A percentile compares a stretch with the other conserved stretches of the same genome.
Evolutionary conservation across 306 rosid species (phyloP).

Genomic region (Glycyrrhiza uralensis): DNA sequence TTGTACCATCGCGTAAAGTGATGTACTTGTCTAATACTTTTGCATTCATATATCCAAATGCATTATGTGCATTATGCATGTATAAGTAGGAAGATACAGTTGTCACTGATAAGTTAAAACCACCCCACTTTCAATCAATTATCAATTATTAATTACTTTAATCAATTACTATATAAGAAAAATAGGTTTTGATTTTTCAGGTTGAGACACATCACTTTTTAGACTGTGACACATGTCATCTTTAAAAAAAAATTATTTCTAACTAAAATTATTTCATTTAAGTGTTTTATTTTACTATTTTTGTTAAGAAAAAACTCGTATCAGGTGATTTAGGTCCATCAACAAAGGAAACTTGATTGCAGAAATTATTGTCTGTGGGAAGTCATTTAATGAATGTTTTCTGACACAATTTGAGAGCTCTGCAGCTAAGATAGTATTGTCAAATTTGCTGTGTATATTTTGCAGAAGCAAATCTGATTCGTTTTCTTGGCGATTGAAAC

Average conservation of each 20-base stretch:
- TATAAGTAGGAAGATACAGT: neutral
- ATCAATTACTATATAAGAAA: too few species aligned
- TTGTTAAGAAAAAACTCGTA: too few species aligned
- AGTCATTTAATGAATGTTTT: neutral
- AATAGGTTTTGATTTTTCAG: too few species aligned
- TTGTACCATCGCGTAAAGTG: neutral
- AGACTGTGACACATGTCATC: too few species aligned
- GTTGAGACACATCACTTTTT: too few species aligned
- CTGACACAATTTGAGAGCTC: neutral
- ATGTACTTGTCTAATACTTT: neutral
- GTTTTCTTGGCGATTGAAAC: neutral
- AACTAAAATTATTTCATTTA: too few species aligned
- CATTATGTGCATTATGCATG: neutral
- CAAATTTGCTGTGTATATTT: neutral
- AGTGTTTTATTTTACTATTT: too few species aligned
- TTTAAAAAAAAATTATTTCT: too few species aligned
- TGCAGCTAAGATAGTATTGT: neutral
- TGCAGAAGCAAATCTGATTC: neutral
- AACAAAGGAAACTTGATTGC: neutral
- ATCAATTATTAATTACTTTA: too few species aligned
- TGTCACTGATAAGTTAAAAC: neutral
- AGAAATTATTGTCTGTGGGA: neutral
- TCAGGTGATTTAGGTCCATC: too few species aligned
- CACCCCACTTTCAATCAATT: too few species aligned
- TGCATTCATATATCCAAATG: neutral